phyloP scores from a whole-genome alignment of 2,329 filamentous ascomycete species.

The Aspergillus novofumigatus region DNA sequence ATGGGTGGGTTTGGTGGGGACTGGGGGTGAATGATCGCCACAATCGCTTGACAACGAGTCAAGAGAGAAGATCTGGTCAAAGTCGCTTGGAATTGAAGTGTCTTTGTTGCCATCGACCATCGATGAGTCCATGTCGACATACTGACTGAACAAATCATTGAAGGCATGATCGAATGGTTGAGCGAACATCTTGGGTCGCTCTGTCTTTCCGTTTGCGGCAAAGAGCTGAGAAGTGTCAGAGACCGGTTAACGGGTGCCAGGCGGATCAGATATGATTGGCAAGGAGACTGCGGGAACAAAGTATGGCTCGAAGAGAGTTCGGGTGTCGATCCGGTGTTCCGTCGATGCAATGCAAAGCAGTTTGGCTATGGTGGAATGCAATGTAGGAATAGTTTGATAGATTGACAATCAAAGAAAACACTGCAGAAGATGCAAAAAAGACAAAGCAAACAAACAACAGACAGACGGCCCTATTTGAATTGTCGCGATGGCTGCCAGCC shows the following conservation, averaged over 20 bases:
- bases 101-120: slow-evolving; percentile 47
- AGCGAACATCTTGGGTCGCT: slow-evolving; percentile 48
- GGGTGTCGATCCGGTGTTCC: slow-evolving; percentile 19
- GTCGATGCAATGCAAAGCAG: slow-evolving; percentile 2
- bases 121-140: slow-evolving; percentile 55
- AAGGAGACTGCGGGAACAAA: slow-evolving; percentile 11
- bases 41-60: slow-evolving; percentile 50
- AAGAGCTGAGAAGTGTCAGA: slow-evolving; percentile 20
- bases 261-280: slow-evolving; percentile 29
- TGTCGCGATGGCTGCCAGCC: slow-evolving; percentile 29
- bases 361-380: slow-evolving; percentile 19
- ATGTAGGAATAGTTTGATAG: slow-evolving; percentile 29
- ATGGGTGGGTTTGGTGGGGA: slow-evolving; percentile 43
- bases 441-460: slow-evolving; percentile 44
- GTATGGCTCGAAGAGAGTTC: slow-evolving; percentile 19
- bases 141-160: slow-evolving; percentile 61
- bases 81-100: slow-evolving; percentile 46
- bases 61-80: slow-evolving; percentile 50
- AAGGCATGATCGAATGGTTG: slow-evolving; percentile 49
- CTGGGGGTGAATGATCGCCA: slow-evolving; percentile 47
- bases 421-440: slow-evolving; percentile 39
- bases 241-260: slow-evolving; percentile 15
- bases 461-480: slow-evolving; percentile 36
- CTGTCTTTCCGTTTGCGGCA: slow-evolving; percentile 47
- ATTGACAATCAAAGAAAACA: slow-evolving; percentile 37